phyloP scores from a whole-genome alignment of 140 eudicot species.

The Eryngium alpinum region DNA sequence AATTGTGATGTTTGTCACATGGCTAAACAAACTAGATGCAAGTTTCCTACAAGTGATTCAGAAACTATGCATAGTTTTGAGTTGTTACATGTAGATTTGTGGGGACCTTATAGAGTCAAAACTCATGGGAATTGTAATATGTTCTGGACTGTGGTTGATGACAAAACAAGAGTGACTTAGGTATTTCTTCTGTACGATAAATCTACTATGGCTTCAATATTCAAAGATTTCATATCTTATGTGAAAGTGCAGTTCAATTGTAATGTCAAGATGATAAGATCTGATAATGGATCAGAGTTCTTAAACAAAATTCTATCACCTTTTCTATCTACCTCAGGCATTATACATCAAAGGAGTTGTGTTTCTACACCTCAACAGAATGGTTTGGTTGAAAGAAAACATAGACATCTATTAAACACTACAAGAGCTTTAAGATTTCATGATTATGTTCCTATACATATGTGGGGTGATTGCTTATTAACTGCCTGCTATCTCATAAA shows the following conservation, averaged over 20 bases:
- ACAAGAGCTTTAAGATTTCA: not conserved
- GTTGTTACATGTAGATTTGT: not conserved
- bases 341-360: not conserved
- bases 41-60: not conserved
- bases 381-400: not conserved
- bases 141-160: not conserved
- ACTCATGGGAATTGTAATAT: not conserved
- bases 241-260: not conserved
- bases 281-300: not conserved
- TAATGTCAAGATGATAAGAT: not conserved
- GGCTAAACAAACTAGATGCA: not conserved
- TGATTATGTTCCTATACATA: not conserved
- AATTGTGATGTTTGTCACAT: not conserved
- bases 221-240: not conserved
- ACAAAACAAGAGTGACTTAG: not conserved
- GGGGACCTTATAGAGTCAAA: not conserved
- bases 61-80: not conserved
- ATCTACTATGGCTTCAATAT: not conserved
- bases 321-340: not conserved
- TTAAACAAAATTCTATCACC: too few relatives aligned
- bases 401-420: too few relatives aligned
- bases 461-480: not conserved
- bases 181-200: not conserved
- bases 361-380: not conserved
- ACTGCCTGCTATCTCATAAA: not conserved